A percentile compares a stretch with the other conserved stretches of the same genome.
phyloP scores from a whole-genome alignment of 2,329 filamentous ascomycete species.

The Fusarium piperis region DNA sequence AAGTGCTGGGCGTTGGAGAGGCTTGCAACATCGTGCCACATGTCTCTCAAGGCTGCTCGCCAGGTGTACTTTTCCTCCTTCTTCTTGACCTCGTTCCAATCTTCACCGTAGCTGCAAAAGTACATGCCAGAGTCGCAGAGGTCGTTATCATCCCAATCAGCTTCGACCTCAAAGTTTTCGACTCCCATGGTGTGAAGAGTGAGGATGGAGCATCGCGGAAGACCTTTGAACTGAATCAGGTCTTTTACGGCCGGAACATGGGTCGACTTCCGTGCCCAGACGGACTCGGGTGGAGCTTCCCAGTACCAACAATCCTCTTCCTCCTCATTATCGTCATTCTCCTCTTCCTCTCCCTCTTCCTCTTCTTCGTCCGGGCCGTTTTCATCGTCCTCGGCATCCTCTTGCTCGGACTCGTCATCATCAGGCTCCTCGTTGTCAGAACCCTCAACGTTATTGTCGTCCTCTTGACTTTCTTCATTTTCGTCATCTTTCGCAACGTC shows the following conservation, averaged over 20 bases:
- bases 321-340: not conserved
- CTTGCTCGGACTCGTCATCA: not conserved
- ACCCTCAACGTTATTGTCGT: not conserved
- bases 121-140: not conserved
- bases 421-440: not conserved
- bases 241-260: not conserved
- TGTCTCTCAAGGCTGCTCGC: not conserved
- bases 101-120: conserved; percentile 1
- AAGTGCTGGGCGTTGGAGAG: not conserved
- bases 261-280: conserved; percentile 5
- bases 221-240: not conserved
- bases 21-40: conserved; percentile 2
- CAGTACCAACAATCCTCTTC: not conserved
- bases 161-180: not conserved
- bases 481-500: not conserved
- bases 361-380: not conserved
- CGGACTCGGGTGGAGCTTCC: not conserved
- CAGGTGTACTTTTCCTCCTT: not conserved
- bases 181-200: not conserved
- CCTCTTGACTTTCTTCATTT: not conserved
- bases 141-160: conserved; percentile 6
- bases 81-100: not conserved
- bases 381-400: not conserved
- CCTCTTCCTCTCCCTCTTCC: not conserved
- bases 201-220: not conserved